Percentiles rank a stretch among this genome's conserved stretches.
These are phyloP conservation scores for Saccharomycopsis guyanensis DNA, from an alignment of 805 yeast species.

Conservation along the genomic window DNA sequence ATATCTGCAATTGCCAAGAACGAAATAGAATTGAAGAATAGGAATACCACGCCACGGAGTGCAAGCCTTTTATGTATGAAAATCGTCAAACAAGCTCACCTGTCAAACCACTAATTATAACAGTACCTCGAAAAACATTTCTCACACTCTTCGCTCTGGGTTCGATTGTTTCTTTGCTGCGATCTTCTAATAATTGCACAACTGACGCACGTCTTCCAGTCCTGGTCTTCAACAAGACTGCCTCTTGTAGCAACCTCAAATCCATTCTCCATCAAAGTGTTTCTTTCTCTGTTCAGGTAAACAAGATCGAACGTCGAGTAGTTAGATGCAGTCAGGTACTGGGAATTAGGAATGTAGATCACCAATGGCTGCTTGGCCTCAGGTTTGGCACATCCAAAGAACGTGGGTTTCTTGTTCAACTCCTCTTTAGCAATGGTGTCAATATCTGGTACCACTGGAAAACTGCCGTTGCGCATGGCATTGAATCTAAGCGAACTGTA, in stretches of 20 bases:
- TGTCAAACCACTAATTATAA: no score
- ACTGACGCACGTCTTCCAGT: constrained; percentile 69
- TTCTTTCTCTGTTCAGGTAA: constrained; percentile 50
- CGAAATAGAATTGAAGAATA: not conserved
- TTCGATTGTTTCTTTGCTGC: constrained; percentile 55
- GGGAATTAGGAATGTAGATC: constrained; percentile 70
- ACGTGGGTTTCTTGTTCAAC: constrained; percentile 61
- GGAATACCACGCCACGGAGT: no score
- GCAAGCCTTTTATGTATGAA: no score
- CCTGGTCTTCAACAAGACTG: constrained; percentile 58
- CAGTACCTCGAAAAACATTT: constrained; percentile 67
- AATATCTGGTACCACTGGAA: constrained; percentile 77
- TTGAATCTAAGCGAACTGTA: constrained; percentile 51
- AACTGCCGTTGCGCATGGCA: constrained; percentile 46
- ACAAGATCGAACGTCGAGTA: constrained; percentile 65
- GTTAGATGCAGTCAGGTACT: constrained; percentile 58
- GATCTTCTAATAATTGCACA: constrained; percentile 79
- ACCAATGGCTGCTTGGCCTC: constrained; percentile 61
- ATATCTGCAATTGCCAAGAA: not conserved
- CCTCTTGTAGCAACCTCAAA: constrained; percentile 59
- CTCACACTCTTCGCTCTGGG: constrained; percentile 62
- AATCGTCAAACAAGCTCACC: no score
- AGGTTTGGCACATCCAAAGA: constrained; percentile 61
- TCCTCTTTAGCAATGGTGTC: constrained; percentile 51
- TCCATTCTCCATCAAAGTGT: constrained; percentile 62